Percentiles rank a stretch among this genome's conserved stretches.
Evolutionary conservation across 768 basidiomycete species (phyloP).

Genomic region (Boletus reticulatus): DNA sequence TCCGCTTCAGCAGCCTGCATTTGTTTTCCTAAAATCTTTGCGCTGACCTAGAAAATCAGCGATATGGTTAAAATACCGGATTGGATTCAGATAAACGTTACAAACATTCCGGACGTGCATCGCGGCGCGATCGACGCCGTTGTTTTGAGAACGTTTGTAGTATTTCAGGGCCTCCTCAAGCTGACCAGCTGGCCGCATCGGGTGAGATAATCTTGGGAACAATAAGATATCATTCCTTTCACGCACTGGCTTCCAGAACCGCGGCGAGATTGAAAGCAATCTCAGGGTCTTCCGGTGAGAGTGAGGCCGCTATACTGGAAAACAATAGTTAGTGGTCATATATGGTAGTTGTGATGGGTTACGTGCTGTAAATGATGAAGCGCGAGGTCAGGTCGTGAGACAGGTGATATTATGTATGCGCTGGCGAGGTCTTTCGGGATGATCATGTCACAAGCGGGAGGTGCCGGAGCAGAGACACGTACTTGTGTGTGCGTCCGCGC

Average conservation of each 20-base stretch:
- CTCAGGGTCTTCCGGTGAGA: conserved; percentile 87
- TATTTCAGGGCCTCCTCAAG: conserved; percentile 79
- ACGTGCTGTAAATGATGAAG: conserved; percentile 78
- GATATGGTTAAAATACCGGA: conserved; percentile 12
- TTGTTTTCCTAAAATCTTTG: conserved; percentile 70
- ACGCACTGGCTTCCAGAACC: conserved; percentile 84
- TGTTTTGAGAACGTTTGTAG: conserved; percentile 76
- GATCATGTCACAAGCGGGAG: conserved; percentile 20
- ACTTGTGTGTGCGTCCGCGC: conserved; percentile 89
- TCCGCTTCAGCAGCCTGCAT: conserved; percentile 38
- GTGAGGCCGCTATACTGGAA: conserved; percentile 73
- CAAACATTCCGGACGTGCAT: conserved; percentile 81
- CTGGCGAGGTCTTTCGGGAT: conserved; percentile 71
- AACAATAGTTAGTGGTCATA: conserved; percentile 32
- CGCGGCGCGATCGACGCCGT: conserved; percentile 78
- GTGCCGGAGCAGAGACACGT: conserved; percentile 31
- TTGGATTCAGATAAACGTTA: conserved; percentile 19
- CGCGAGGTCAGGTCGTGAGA: conserved; percentile 81
- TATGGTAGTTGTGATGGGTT: conserved; percentile 27
- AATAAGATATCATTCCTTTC: conserved; percentile 30
- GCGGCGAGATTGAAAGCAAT: conserved; percentile 91
- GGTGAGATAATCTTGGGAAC: conserved; percentile 33
- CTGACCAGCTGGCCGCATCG: conserved; percentile 55
- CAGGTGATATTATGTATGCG: conserved; percentile 81
- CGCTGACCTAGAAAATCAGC: conserved; percentile 58